Percentiles rank a stretch among this genome's conserved stretches.
phyloP scores from a whole-genome alignment of 83 land plant genomes.

The Picea mariana region DNA sequence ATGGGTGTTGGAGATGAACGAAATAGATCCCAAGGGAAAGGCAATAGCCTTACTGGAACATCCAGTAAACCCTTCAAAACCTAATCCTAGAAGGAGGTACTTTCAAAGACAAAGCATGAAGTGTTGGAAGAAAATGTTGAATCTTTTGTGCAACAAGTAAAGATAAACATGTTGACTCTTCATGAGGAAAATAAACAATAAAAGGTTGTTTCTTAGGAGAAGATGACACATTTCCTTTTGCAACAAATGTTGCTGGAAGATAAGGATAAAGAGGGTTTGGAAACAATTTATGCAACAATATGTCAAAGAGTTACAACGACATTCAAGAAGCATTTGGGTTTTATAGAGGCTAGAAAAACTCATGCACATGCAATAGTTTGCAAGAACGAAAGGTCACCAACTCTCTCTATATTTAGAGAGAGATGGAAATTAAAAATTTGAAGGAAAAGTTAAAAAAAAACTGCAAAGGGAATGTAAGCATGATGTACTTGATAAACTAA shows the following conservation, averaged over 20 bases:
- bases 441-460: constrained; percentile 67
- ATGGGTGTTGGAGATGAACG: no score
- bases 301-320: constrained; percentile 87
- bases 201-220: no score
- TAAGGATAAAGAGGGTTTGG: constrained; percentile 67
- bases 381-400: constrained; percentile 19
- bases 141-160: no score
- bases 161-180: no score
- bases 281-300: constrained; percentile 62
- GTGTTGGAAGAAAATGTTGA: no score
- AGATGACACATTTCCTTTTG: no score
- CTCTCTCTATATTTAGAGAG: constrained; percentile 61
- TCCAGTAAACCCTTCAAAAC: no score
- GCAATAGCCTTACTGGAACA: no score
- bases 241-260: constrained; percentile 31
- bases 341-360: constrained; percentile 82
- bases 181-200: no score
- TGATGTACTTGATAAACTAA: not conserved
- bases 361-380: constrained; percentile 71
- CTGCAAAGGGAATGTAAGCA: constrained; percentile 67
- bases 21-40: no score
- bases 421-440: constrained; percentile 39
- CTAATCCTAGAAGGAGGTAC: no score
- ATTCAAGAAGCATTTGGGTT: constrained; percentile 76
- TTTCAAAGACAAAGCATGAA: no score